Conservation (phyloP, 306 rosid genomes). For the Alnus rubra region DNA sequence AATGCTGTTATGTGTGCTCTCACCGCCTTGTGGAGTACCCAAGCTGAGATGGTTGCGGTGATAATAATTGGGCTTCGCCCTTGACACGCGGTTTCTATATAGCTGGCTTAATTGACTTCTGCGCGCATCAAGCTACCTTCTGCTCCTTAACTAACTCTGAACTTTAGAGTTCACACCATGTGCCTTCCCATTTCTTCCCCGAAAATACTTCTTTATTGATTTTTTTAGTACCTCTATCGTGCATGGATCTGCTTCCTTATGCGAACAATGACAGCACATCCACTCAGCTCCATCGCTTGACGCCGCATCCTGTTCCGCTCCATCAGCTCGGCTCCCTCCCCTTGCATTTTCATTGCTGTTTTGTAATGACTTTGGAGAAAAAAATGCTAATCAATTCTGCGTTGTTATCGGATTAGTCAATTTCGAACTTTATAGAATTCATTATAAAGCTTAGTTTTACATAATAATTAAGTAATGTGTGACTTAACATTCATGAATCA, state of each 20-base stretch:
- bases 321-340: slow-evolving; percentile 5
- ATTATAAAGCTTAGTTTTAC: no score
- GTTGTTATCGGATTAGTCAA: no score
- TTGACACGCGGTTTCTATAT: background rate
- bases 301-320: background rate
- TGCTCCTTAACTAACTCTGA: background rate
- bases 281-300: background rate
- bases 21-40: background rate
- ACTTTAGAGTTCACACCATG: slow-evolving; percentile 1
- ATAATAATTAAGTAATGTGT: no score
- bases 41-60: background rate
- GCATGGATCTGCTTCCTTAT: background rate
- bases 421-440: no score
- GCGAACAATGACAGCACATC: slow-evolving; percentile 4
- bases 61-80: background rate
- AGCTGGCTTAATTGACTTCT: slow-evolving; percentile 7
- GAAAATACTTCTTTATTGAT: background rate
- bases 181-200: background rate
- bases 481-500: no score
- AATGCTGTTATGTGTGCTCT: background rate
- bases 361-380: no score
- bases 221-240: background rate
- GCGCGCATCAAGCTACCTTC: background rate
- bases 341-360: background rate
- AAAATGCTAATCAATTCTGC: no score